Percentiles rank a stretch among this genome's conserved stretches.
Conservation (phyloP, 2,329 filamentous ascomycete species). For the Fusarium oligoseptatum region DNA sequence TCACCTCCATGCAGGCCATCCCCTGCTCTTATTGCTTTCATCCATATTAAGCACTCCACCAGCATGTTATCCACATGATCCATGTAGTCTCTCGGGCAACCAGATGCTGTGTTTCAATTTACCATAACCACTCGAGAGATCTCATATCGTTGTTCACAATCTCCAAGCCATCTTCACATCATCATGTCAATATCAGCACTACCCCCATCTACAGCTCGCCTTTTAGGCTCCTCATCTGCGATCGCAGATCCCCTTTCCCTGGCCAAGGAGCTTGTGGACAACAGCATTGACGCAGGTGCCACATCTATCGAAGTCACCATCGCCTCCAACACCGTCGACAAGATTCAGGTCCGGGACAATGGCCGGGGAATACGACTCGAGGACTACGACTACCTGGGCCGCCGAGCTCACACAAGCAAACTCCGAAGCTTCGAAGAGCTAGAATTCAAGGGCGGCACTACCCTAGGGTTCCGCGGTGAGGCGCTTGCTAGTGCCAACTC, state of each 20-base stretch:
- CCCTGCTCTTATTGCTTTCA: conserved; percentile 17
- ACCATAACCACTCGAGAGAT: conserved; percentile 24
- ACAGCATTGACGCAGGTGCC: conserved; percentile 79
- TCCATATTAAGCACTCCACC: conserved; percentile 28
- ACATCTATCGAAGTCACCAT: conserved; percentile 75
- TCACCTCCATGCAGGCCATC: neutral
- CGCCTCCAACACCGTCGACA: conserved; percentile 75
- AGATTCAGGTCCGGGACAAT: conserved; percentile 79
- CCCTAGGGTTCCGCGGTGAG: conserved; percentile 82
- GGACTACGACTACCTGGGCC: conserved; percentile 74
- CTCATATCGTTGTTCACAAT: conserved; percentile 23
- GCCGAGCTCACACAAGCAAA: conserved; percentile 81
- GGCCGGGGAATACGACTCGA: conserved; percentile 76
- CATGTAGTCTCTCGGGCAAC: conserved; percentile 44
- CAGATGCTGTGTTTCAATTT: conserved; percentile 36
- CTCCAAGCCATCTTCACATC: conserved; percentile 13
- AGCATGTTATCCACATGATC: conserved; percentile 44
- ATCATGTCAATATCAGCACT: conserved; percentile 66
- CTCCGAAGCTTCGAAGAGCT: conserved; percentile 74
- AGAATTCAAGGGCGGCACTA: conserved; percentile 65
- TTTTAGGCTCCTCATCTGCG: conserved; percentile 71
- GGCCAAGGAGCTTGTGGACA: conserved; percentile 84
- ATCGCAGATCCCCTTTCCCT: conserved; percentile 71
- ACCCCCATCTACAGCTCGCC: conserved; percentile 62
- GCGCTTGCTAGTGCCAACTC: conserved; percentile 76